phyloP scores from a whole-genome alignment of 2,329 filamentous ascomycete genomes.

The Stylonectria norvegica region DNA sequence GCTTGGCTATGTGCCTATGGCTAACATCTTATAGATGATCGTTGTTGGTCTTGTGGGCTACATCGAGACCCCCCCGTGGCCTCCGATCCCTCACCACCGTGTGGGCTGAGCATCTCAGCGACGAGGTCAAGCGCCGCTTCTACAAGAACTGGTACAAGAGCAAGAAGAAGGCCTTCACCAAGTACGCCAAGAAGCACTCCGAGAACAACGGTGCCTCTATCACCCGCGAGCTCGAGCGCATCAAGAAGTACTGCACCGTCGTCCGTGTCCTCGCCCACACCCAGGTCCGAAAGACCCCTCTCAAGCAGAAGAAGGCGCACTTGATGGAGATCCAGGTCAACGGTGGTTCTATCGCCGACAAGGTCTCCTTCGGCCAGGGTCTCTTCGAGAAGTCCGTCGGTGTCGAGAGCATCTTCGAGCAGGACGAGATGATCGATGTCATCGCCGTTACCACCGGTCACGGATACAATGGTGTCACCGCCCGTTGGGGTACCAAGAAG shows the following conservation, averaged over 20 bases:
- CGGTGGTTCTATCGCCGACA: constrained; percentile 91
- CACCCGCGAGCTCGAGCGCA: constrained; percentile 97
- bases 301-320: constrained; percentile 99
- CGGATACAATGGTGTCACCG: constrained; percentile 95
- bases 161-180: constrained; percentile 99
- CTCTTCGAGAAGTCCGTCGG: constrained; percentile 99
- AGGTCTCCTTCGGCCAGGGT: constrained; percentile 91
- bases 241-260: constrained; percentile 99
- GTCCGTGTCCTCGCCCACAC: constrained; percentile 99
- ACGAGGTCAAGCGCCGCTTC: constrained; percentile 99
- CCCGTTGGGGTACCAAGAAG: constrained; percentile 99
- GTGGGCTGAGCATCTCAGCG: constrained; percentile 98
- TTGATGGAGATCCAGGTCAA: constrained; percentile 99
- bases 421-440: constrained; percentile 99
- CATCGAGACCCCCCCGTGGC: constrained; percentile 99
- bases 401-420: constrained; percentile 93
- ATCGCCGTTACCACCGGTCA: constrained; percentile 99
- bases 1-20: constrained; percentile 71
- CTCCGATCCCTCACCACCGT: constrained; percentile 99
- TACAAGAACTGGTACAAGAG: constrained; percentile 99
- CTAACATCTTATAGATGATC: constrained; percentile 86
- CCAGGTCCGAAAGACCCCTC: constrained; percentile 97
- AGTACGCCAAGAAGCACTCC: constrained; percentile 99
- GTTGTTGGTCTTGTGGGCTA: constrained; percentile 99
- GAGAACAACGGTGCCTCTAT: constrained; percentile 87